Percentiles rank a stretch among this genome's conserved stretches.
Conservation (phyloP, 129 eudicot species). For the Pulicaria dysenterica region DNA sequence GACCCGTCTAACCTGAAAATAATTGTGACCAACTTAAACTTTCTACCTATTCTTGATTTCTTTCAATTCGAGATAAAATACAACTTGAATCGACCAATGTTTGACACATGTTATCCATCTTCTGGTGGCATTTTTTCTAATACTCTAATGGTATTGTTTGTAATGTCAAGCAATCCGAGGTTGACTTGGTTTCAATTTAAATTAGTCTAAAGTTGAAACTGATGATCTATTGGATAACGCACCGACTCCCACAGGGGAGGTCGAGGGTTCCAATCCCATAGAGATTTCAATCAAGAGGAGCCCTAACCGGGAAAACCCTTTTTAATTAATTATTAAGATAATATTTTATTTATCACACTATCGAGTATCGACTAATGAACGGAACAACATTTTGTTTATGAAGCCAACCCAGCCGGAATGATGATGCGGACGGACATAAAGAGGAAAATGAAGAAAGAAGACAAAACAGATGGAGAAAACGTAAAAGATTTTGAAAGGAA, state of each 20-base stretch:
- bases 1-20: not conserved
- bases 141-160: not conserved
- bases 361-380: not conserved
- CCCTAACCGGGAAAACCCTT: too few species aligned
- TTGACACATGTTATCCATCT: too few species aligned
- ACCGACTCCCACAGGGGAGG: too few species aligned
- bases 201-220: not conserved
- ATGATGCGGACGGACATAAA: not conserved
- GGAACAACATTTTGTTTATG: slow-evolving; percentile 5
- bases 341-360: too few species aligned
- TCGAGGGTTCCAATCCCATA: too few species aligned
- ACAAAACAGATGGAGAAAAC: slow-evolving; percentile 2
- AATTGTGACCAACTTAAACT: not conserved
- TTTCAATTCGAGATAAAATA: not conserved
- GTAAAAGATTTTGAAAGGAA: slow-evolving; percentile 11
- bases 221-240: too few species aligned
- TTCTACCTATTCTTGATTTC: not conserved
- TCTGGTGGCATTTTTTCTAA: too few species aligned
- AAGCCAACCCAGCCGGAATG: slow-evolving; percentile 5
- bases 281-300: too few species aligned
- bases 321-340: too few species aligned
- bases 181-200: not conserved
- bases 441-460: slow-evolving; percentile 15
- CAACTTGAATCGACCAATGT: not conserved
- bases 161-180: not conserved